These are phyloP conservation scores for Termitomyces sp. DNA, from an alignment of 768 basidiomycete genomes.

Conservation along the genomic window DNA sequence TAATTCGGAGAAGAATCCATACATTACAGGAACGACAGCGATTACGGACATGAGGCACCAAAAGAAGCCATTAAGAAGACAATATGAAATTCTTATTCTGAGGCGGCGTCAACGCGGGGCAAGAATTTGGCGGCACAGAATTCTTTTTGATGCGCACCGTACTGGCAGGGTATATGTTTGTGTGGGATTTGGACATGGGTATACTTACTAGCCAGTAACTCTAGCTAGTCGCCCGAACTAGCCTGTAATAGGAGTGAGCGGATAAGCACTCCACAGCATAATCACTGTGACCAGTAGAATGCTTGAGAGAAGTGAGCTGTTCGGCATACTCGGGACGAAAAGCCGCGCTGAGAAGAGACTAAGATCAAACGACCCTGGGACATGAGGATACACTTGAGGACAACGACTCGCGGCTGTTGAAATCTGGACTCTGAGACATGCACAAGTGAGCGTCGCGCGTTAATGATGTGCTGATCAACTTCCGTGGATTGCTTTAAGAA, in stretches of 20 bases:
- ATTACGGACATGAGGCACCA: conserved; percentile 3
- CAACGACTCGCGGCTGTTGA: background rate
- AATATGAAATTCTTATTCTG: background rate
- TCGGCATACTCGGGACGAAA: background rate
- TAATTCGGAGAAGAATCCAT: background rate
- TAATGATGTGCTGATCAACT: conserved; percentile 8
- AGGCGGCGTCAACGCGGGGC: background rate
- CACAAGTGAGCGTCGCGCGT: background rate
- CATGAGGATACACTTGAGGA: background rate
- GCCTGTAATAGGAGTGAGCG: background rate
- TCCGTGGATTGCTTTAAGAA: conserved; percentile 12
- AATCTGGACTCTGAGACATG: background rate
- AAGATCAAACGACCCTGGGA: background rate
- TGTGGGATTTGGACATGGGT: background rate
- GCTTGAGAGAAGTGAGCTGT: background rate
- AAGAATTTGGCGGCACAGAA: background rate
- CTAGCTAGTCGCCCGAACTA: background rate
- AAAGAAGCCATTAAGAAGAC: background rate
- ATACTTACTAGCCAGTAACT: background rate
- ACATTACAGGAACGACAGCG: background rate
- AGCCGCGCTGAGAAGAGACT: background rate
- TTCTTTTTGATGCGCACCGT: background rate
- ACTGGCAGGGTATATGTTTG: background rate
- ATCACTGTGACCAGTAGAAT: background rate
- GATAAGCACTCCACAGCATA: background rate